phyloP scores from a whole-genome alignment of 768 basidiomycete genomes.

The Tricholoma hemisulphureum region DNA sequence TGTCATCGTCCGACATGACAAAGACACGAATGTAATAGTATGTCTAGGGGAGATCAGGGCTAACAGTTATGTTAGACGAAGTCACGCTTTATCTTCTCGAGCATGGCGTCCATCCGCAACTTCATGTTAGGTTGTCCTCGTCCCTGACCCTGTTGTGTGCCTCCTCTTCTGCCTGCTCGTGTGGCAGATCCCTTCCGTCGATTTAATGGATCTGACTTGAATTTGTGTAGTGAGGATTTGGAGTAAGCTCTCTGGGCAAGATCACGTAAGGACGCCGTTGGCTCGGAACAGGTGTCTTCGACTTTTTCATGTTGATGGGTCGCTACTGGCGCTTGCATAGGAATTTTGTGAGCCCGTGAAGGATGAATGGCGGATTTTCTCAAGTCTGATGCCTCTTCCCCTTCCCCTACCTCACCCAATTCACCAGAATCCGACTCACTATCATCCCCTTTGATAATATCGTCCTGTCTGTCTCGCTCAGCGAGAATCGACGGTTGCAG shows the following conservation, averaged over 20 bases:
- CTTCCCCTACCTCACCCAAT: slow-evolving; percentile 13
- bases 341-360: slow-evolving; percentile 30
- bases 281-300: slow-evolving; percentile 11
- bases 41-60: too few relatives aligned
- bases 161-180: slow-evolving; percentile 21
- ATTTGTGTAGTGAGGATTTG: slow-evolving; percentile 53
- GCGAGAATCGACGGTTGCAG: slow-evolving; percentile 24
- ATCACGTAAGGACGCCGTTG: slow-evolving; percentile 49
- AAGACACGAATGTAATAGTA: too few relatives aligned
- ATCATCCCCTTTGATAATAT: slow-evolving; percentile 12
- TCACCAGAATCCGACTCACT: slow-evolving; percentile 17
- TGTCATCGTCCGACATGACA: too few relatives aligned
- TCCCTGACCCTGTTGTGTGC: slow-evolving; percentile 29
- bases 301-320: slow-evolving; percentile 17
- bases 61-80: slow-evolving; percentile 29
- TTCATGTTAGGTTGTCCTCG: slow-evolving; percentile 71
- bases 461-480: slow-evolving; percentile 8
- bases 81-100: slow-evolving; percentile 81
- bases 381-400: slow-evolving; percentile 13
- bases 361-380: slow-evolving; percentile 19
- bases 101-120: slow-evolving; percentile 79
- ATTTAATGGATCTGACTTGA: slow-evolving; percentile 44
- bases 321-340: slow-evolving; percentile 14
- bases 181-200: slow-evolving; percentile 28
- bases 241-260: slow-evolving; percentile 65